Percentiles rank a stretch among this genome's conserved stretches.
Conservation (phyloP, 2,329 filamentous ascomycete genomes). For the Diplodia mutila region DNA sequence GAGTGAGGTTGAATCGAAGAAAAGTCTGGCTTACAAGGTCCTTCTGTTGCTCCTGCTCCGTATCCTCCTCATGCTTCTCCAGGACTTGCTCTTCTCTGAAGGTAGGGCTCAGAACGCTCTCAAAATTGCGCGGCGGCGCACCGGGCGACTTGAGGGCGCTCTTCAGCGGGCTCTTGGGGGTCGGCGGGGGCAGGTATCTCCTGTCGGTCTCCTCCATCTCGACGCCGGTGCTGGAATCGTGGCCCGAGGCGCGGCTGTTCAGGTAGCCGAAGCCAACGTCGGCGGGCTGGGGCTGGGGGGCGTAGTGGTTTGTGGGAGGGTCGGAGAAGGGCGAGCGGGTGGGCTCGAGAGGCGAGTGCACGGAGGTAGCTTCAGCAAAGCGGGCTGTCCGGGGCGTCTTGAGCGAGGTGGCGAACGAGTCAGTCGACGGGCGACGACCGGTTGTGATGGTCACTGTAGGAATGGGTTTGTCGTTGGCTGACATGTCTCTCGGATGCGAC, state of each 20-base stretch:
- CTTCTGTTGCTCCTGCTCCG: constrained; percentile 83
- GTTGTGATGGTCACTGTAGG: constrained; percentile 44
- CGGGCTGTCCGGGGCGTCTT: constrained; percentile 75
- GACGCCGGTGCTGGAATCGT: constrained; percentile 45
- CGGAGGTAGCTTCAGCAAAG: constrained; percentile 79
- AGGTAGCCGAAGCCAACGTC: constrained; percentile 96
- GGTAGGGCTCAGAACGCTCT: constrained; percentile 85
- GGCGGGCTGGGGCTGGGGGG: constrained; percentile 71
- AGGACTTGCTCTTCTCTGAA: constrained; percentile 86
- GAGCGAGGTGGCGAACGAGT: constrained; percentile 45
- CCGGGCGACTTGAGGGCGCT: constrained; percentile 88
- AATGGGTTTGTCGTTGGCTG: constrained; percentile 51
- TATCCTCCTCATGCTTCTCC: constrained; percentile 79
- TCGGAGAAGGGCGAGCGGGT: constrained; percentile 61
- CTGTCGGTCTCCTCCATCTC: constrained; percentile 58
- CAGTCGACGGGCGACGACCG: constrained; percentile 46
- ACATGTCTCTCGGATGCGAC: constrained; percentile 45
- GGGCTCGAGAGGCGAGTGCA: constrained; percentile 73
- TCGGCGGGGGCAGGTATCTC: constrained; percentile 57
- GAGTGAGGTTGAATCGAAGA: neutral
- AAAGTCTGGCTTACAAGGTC: constrained; percentile 71
- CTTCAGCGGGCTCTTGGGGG: constrained; percentile 76
- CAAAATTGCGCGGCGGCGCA: constrained; percentile 69
- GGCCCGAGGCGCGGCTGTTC: constrained; percentile 52
- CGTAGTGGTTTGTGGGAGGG: constrained; percentile 59